phyloP scores from a whole-genome alignment of 2,329 filamentous ascomycete species.

The Aspergillus eucalypticola region DNA sequence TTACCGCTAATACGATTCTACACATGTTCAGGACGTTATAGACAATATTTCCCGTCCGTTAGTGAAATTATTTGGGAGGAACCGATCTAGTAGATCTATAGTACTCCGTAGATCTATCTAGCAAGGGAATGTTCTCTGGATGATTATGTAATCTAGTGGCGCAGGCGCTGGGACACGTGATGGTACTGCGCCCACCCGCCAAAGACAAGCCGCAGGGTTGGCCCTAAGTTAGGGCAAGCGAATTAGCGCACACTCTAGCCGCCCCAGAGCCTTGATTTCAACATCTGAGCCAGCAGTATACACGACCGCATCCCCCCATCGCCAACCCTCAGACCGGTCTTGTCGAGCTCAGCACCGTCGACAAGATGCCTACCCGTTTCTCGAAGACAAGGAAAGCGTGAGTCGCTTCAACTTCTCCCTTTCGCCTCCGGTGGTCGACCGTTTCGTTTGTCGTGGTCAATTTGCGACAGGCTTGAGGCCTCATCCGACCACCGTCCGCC shows the following conservation, averaged over 20 bases:
- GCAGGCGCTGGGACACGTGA: conserved; percentile 5
- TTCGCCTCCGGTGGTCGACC: conserved; percentile 19
- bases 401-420: conserved; percentile 34
- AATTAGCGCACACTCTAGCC: conserved; percentile 43
- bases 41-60: too few species aligned
- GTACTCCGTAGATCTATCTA: too few species aligned
- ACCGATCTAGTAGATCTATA: too few species aligned
- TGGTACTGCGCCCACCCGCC: not conserved
- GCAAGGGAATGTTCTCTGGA: too few species aligned
- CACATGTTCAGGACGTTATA: too few species aligned
- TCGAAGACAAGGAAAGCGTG: conserved; percentile 53
- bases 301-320: conserved; percentile 36
- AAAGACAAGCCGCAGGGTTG: conserved; percentile 25
- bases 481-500: not conserved
- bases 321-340: conserved; percentile 40
- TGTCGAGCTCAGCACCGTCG: conserved; percentile 43
- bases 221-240: conserved; percentile 40
- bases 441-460: conserved; percentile 10
- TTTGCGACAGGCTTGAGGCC: conserved; percentile 13
- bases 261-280: conserved; percentile 37
- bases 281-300: conserved; percentile 35
- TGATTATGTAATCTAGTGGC: not conserved
- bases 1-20: too few species aligned
- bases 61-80: too few species aligned
- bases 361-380: conserved; percentile 55